A percentile compares a stretch with the other conserved stretches of the same genome.
Conservation (phyloP, 805 yeast genomes). For the Wickerhamiella kurtzmanii region DNA sequence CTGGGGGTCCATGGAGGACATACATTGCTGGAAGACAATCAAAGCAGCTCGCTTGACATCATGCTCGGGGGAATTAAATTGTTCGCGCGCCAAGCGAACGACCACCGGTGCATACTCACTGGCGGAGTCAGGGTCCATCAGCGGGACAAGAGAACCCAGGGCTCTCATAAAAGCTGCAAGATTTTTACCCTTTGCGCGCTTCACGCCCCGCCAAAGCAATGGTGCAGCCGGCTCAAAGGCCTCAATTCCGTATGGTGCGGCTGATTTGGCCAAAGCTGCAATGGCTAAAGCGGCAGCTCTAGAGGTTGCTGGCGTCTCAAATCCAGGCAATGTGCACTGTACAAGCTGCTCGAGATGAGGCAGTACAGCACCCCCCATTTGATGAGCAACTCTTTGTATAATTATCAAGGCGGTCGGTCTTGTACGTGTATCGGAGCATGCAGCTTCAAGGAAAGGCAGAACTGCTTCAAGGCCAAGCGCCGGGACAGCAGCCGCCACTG, state of each 20-base stretch:
- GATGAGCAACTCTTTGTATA: conserved; percentile 59
- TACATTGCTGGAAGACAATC: conserved; percentile 52
- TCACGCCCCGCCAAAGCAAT: conserved; percentile 68
- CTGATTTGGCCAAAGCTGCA: conserved; percentile 63
- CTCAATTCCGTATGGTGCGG: conserved; percentile 81
- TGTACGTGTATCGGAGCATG: conserved; percentile 40
- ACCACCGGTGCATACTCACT: conserved; percentile 66
- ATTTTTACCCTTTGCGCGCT: conserved; percentile 46
- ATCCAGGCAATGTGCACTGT: conserved; percentile 41
- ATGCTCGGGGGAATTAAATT: conserved; percentile 71
- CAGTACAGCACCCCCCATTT: conserved; percentile 57
- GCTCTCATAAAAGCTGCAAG: conserved; percentile 67
- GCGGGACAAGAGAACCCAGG: conserved; percentile 65
- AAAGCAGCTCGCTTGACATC: conserved; percentile 71
- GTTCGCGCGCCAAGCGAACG: conserved; percentile 51
- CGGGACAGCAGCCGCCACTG: conserved; percentile 72
- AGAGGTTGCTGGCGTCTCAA: conserved; percentile 23
- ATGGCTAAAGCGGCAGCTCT: conserved; percentile 31
- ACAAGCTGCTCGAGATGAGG: conserved; percentile 61
- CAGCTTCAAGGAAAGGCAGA: conserved; percentile 72
- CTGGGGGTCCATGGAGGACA: conserved; percentile 38
- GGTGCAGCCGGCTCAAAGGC: conserved; percentile 64
- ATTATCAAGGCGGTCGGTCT: conserved; percentile 36
- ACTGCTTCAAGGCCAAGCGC: conserved; percentile 60
- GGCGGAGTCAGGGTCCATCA: conserved; percentile 76